These are phyloP conservation scores for Mycena epipterygia DNA, from an alignment of 768 basidiomycete genomes.

Conservation along the genomic window DNA sequence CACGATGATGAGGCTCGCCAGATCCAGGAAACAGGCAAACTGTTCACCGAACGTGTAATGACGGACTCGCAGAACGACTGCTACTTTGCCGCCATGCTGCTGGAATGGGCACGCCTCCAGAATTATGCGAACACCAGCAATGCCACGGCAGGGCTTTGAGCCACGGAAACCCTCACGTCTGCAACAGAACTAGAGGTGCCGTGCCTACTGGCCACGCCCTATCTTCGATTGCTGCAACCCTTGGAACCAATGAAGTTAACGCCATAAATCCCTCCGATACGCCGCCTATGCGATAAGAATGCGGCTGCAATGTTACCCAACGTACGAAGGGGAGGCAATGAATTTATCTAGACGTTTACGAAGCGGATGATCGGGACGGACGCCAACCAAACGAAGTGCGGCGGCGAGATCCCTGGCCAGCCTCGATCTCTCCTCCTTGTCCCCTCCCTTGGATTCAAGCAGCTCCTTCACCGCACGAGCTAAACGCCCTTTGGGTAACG, in stretches of 20 bases:
- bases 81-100: conserved; percentile 22
- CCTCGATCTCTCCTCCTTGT: conserved; percentile 59
- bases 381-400: conserved; percentile 65
- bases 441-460: conserved; percentile 65
- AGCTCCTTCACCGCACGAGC: conserved; percentile 77
- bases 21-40: conserved; percentile 29
- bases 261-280: background rate
- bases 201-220: too few relatives aligned
- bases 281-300: background rate
- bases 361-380: conserved; percentile 75
- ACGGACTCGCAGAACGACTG: conserved; percentile 32
- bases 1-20: conserved; percentile 29
- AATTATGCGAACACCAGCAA: background rate
- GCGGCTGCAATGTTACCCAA: conserved; percentile 16
- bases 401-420: conserved; percentile 66
- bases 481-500: conserved; percentile 73
- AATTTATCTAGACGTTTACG: conserved; percentile 78
- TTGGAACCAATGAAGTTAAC: too few relatives aligned
- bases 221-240: too few relatives aligned
- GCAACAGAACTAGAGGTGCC: too few relatives aligned
- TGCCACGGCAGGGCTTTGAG: background rate
- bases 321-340: conserved; percentile 43
- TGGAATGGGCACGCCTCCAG: conserved; percentile 31
- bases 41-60: conserved; percentile 28
- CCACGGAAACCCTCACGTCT: too few relatives aligned